Conservation (phyloP, 352 stramenopile species). For the Globisporangium barbulae region DNA sequence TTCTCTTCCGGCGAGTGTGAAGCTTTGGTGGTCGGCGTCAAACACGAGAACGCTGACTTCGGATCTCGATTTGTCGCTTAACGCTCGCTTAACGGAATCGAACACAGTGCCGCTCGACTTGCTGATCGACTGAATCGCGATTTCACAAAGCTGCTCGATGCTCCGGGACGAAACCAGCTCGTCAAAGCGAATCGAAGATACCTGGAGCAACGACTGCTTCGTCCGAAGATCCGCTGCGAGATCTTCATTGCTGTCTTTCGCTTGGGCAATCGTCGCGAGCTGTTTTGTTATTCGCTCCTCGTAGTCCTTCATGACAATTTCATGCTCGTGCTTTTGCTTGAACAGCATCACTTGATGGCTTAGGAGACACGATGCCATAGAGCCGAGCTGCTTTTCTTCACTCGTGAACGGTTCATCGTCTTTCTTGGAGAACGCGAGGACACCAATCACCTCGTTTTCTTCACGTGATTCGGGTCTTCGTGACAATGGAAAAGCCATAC, state of each 20-base stretch:
- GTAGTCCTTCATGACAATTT: not conserved
- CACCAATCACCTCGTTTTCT: not conserved
- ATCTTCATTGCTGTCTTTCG: not conserved
- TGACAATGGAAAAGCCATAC: slow-evolving; percentile 12
- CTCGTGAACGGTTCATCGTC: slow-evolving; percentile 7
- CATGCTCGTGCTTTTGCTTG: not conserved
- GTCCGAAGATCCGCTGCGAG: not conserved
- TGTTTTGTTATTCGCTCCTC: slow-evolving; percentile 1
- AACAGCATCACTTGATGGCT: slow-evolving; percentile 11
- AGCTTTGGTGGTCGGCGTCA: not conserved
- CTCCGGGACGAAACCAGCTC: slow-evolving; percentile 5
- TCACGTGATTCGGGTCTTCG: not conserved
- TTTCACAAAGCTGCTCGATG: slow-evolving; percentile 14
- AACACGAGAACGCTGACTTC: slow-evolving; percentile 2
- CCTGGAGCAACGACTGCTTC: not conserved
- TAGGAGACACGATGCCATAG: slow-evolving; percentile 4
- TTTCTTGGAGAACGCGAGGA: slow-evolving; percentile 13
- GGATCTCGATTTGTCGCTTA: not conserved
- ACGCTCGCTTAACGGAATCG: not conserved
- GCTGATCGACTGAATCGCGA: not conserved
- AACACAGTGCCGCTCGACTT: not conserved
- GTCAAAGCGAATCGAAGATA: not conserved
- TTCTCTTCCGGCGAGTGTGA: not conserved
- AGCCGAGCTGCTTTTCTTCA: slow-evolving; percentile 9
- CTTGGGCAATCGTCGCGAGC: not conserved